Evolutionary conservation across 345 rosid genomes (phyloP).

Genomic region (Hypericum androsaemum): DNA sequence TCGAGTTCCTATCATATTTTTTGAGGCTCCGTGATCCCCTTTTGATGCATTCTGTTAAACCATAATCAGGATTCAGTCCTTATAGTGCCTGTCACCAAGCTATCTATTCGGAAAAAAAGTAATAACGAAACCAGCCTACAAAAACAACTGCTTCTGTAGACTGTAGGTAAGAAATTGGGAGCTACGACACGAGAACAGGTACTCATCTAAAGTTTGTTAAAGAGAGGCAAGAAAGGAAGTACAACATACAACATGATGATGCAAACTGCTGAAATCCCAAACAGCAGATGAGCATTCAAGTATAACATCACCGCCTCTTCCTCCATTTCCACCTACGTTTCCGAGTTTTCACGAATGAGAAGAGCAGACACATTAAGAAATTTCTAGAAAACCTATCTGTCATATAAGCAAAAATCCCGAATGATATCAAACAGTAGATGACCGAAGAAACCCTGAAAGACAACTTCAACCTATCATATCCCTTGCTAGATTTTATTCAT

Average conservation of each 20-base stretch:
- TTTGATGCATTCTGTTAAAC: slow-evolving; percentile 53
- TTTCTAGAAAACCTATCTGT: no score
- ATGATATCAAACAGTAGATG: no score
- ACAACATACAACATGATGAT: slow-evolving; percentile 65
- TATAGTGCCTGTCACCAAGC: not conserved
- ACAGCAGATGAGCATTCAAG: slow-evolving; percentile 68
- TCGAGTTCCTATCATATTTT: slow-evolving; percentile 78
- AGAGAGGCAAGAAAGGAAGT: slow-evolving; percentile 1
- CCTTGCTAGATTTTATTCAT: no score
- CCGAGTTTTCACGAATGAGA: slow-evolving; percentile 11
- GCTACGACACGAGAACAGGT: no score
- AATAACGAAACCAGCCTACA: no score
- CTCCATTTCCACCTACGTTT: slow-evolving; percentile 84
- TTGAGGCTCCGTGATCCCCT: slow-evolving; percentile 77
- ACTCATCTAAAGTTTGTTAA: no score
- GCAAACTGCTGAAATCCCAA: slow-evolving; percentile 89
- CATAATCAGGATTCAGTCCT: not conserved
- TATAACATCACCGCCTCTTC: slow-evolving; percentile 93
- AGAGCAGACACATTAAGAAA: no score
- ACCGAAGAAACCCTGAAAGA: no score
- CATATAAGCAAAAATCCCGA: no score
- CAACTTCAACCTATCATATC: not conserved
- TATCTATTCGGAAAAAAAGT: no score
- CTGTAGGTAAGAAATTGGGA: no score
- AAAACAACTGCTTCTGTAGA: no score